Evolutionary conservation across 2,329 filamentous ascomycete genomes (phyloP), one percentile per base, ranked within the genome.

Genomic region (Pseudogymnoascus sp.): DNA sequence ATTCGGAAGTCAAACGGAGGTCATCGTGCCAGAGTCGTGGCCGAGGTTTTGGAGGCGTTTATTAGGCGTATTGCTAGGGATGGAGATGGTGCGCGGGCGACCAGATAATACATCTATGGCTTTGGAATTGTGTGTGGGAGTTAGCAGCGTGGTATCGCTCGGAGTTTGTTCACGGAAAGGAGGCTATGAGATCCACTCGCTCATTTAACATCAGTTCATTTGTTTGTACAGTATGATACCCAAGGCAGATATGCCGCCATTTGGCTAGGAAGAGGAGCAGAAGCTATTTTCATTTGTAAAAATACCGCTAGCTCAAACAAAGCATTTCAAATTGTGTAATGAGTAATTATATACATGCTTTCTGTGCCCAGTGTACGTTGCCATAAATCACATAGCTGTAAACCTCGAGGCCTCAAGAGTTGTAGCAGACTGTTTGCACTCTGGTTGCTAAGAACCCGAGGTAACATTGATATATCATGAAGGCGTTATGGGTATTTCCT

Each of bases 1-100:
- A 53, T n/a, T 19, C 17, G 31, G 23, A 50, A 69, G 68, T 68
- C 65, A 63, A 13, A 64, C 6, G 44, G 59, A 35, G 66, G 66
- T 28, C 36, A 31, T 59, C 59, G 38, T 42, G 38, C 44, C 44
- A 50, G 17, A 5, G 23, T 50, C 15, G 23, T 11, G 23, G 44
- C 15, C 21, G 10, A 53, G 1, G 19, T 53, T 53, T 53, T 53
- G 47, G 26, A 53, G 47, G 47, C 47, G 47, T 53, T 53, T 53
- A 53, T 31, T 13, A 31, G 47, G 47, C 47, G 47, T 31, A 53
- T 31, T 28, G 47, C 26, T 53, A 31, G 1, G 26, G 47, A 53
- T 53, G 26, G 26, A 13, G 47, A 53, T 31, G 47, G 47, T 53
- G 47, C 47, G 47, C 47, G 9, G 47, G 47, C 47, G 47, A 53